Evolutionary conservation across 176 grass and related monocot genomes (phyloP).

Genomic region (Phyllostachys edulis): DNA sequence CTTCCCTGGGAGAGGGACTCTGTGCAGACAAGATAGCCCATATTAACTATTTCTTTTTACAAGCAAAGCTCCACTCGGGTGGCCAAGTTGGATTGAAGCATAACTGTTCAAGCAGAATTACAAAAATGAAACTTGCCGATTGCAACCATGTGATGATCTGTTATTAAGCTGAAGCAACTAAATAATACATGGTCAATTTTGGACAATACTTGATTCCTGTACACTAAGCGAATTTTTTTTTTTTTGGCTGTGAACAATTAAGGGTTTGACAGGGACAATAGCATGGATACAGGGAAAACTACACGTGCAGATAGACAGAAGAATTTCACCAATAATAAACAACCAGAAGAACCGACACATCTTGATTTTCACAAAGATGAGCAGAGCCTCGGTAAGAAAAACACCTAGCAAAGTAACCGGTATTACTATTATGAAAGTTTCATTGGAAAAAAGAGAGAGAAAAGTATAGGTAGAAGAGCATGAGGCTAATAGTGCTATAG

Average conservation of each 20-base stretch:
- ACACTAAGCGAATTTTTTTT: background rate
- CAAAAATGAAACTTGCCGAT: background rate
- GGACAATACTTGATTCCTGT: background rate
- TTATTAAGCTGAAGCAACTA: background rate
- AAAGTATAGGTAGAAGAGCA: background rate
- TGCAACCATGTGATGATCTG: background rate
- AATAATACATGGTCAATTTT: background rate
- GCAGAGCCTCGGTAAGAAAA: no score
- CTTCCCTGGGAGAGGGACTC: background rate
- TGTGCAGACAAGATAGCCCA: background rate
- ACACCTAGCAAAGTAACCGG: background rate
- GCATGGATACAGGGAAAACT: background rate
- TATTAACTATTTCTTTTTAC: background rate
- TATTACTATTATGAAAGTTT: constrained; percentile 11
- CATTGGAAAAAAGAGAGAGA: background rate
- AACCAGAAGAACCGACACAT: no score
- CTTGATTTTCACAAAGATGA: no score
- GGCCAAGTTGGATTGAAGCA: background rate
- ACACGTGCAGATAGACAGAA: no score
- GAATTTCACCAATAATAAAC: no score
- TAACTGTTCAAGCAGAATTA: background rate
- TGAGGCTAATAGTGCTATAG: constrained; percentile 6
- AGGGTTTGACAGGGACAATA: background rate
- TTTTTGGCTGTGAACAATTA: background rate
- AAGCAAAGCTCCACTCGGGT: background rate